Evolutionary conservation across 495 filamentous ascomycete genomes (phyloP).

Genomic region (Aspergillus ostianus): DNA sequence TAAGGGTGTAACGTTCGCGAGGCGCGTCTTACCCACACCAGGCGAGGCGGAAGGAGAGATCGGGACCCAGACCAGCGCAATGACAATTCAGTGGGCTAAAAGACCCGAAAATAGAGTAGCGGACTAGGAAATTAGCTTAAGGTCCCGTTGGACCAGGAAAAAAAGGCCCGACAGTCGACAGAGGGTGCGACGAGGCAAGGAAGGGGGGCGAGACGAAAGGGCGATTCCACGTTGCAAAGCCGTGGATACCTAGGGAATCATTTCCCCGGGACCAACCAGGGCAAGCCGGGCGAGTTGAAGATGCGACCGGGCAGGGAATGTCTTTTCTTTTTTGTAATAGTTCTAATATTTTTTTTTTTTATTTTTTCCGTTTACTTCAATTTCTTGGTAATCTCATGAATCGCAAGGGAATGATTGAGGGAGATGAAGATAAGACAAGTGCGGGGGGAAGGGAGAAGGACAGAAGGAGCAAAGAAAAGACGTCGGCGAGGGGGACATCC

Average conservation of each 20-base stretch:
- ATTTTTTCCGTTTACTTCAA: not conserved
- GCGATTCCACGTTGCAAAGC: slow-evolving; percentile 22
- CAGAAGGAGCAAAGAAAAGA: not conserved
- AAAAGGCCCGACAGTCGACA: slow-evolving; percentile 1
- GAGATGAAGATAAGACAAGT: not conserved
- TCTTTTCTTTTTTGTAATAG: not conserved
- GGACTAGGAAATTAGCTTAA: slow-evolving; percentile 12
- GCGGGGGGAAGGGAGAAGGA: not conserved
- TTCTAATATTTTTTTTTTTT: too few species aligned
- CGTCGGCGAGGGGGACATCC: not conserved
- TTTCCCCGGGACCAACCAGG: slow-evolving; percentile 4
- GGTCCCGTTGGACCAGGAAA: slow-evolving; percentile 18
- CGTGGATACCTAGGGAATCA: slow-evolving; percentile 1
- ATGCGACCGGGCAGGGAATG: not conserved
- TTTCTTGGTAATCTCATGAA: not conserved
- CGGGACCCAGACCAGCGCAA: not conserved
- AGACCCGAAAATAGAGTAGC: slow-evolving; percentile 16
- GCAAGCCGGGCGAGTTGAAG: not conserved
- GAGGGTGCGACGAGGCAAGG: slow-evolving; percentile 7
- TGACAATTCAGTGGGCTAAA: slow-evolving; percentile 2
- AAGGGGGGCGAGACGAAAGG: slow-evolving; percentile 12
- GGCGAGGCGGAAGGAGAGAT: not conserved
- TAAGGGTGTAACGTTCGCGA: slow-evolving; percentile 8
- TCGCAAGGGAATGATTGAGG: not conserved
- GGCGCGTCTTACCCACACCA: slow-evolving; percentile 11